A percentile compares a stretch with the other conserved stretches of the same genome.
phyloP scores from a whole-genome alignment of 2,329 filamentous ascomycete species.

The Xylariaceae sp. region DNA sequence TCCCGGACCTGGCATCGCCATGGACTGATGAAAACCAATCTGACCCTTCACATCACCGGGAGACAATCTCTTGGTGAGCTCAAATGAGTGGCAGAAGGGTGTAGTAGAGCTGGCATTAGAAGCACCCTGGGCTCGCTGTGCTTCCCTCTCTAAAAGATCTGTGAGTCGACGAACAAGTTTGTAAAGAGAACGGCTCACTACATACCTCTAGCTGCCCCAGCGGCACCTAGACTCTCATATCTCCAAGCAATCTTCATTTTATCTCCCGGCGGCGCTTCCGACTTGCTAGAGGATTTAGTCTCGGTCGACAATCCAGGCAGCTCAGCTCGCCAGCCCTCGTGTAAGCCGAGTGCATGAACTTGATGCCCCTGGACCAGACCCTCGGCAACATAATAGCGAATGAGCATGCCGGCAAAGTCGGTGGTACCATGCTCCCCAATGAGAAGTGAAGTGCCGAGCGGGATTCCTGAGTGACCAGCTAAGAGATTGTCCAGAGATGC shows the following conservation, averaged over 20 bases:
- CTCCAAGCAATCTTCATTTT: constrained; percentile 99
- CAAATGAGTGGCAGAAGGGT: constrained; percentile 67
- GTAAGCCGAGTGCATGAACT: constrained; percentile 77
- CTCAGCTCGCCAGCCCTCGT: constrained; percentile 75
- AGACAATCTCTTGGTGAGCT: constrained; percentile 61
- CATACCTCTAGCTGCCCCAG: constrained; percentile 61
- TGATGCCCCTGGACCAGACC: constrained; percentile 86
- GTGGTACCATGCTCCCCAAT: constrained; percentile 89
- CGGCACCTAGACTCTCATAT: constrained; percentile 78
- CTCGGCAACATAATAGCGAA: constrained; percentile 89
- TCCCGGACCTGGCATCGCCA: constrained; percentile 21
- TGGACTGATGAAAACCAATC: constrained; percentile 46
- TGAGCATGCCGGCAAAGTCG: constrained; percentile 79
- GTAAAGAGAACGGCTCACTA: constrained; percentile 12
- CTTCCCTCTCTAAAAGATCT: constrained; percentile 25
- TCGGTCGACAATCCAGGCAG: constrained; percentile 64
- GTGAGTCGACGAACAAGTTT: constrained; percentile 13
- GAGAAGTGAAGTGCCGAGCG: constrained; percentile 73
- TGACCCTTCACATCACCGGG: constrained; percentile 45
- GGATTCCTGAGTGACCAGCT: constrained; percentile 78
- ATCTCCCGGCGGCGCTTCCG: constrained; percentile 47
- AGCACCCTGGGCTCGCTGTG: constrained; percentile 19
- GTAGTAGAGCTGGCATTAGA: constrained; percentile 22
- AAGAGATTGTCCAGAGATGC: constrained; percentile 78
- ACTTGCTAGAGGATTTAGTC: constrained; percentile 36